A percentile compares a stretch with the other conserved stretches of the same genome.
phyloP scores from a whole-genome alignment of 139 green algal species.

The Coelastrella sp. region DNA sequence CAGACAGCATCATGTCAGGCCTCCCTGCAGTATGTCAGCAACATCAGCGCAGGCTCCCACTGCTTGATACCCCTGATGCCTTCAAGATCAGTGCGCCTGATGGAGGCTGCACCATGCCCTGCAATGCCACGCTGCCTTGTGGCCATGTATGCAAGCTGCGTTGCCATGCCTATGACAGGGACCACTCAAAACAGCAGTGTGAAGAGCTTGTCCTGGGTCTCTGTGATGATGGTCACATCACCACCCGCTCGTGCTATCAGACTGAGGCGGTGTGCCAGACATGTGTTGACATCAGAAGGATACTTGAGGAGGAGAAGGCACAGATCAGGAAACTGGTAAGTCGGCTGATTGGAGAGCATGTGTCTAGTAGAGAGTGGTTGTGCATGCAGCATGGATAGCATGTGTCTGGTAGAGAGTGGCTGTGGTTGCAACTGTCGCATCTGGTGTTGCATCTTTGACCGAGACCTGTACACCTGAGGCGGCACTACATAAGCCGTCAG shows the following conservation, averaged over 20 bases:
- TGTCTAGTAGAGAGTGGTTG: no score
- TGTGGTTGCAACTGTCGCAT: no score
- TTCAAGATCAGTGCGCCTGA: conserved; percentile 58
- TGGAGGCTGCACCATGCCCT: conserved; percentile 71
- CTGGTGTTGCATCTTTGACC: no score
- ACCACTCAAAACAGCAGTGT: conserved; percentile 52
- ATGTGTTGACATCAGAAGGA: conserved; percentile 49
- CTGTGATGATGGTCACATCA: conserved; percentile 54
- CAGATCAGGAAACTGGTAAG: conserved; percentile 4
- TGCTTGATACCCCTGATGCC: conserved; percentile 28
- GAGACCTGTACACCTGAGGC: no score
- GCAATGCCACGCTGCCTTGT: conserved; percentile 61
- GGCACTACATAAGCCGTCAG: no score
- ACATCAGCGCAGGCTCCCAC: conserved; percentile 43
- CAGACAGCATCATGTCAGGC: conserved; percentile 32
- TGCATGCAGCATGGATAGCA: background rate
- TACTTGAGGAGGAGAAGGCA: conserved; percentile 25
- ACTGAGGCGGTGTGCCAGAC: conserved; percentile 3
- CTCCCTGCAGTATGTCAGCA: conserved; percentile 67
- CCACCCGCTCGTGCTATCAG: conserved; percentile 25
- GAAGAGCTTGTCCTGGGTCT: conserved; percentile 49
- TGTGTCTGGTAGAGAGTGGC: no score
- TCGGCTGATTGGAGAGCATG: no score
- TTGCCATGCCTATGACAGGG: conserved; percentile 56
- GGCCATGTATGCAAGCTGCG: conserved; percentile 67